These are phyloP conservation scores for Leptographium lundbergii DNA, from an alignment of 2,329 filamentous ascomycete species.

Conservation along the genomic window DNA sequence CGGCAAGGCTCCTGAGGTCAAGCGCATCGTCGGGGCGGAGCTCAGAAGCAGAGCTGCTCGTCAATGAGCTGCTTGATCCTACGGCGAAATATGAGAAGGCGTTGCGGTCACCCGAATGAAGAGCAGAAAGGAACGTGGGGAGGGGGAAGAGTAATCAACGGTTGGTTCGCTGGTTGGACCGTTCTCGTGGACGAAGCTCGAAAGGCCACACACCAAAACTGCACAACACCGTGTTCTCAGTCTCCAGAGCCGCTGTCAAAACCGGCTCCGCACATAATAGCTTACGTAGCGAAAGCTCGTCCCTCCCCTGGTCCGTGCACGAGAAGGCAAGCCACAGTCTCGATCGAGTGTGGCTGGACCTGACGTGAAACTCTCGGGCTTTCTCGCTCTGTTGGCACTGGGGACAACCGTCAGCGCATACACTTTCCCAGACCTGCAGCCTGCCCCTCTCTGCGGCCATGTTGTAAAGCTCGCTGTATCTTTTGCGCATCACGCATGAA, in stretches of 20 bases:
- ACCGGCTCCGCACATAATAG: constrained; percentile 13
- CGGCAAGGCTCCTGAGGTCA: constrained; percentile 36
- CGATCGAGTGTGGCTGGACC: background rate
- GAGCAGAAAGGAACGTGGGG: background rate
- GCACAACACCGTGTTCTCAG: constrained; percentile 20
- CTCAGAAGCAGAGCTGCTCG: background rate
- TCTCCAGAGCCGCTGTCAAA: constrained; percentile 6
- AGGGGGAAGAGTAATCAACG: background rate
- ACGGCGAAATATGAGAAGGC: background rate
- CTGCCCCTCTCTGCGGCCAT: background rate
- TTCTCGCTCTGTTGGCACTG: background rate
- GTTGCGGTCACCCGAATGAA: no score
- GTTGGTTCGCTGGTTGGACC: background rate
- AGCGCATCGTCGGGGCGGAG: constrained; percentile 27
- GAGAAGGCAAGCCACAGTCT: background rate
- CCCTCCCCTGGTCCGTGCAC: constrained; percentile 7
- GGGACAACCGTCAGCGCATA: background rate
- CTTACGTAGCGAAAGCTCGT: constrained; percentile 23
- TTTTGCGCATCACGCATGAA: background rate
- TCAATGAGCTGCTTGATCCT: constrained; percentile 13
- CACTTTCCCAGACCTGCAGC: background rate
- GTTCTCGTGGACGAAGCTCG: background rate
- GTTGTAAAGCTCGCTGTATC: background rate
- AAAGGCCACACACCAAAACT: constrained; percentile 8
- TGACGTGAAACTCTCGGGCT: background rate